phyloP scores from a whole-genome alignment of 2,329 filamentous ascomycete species.

The Daldinia sp. region DNA sequence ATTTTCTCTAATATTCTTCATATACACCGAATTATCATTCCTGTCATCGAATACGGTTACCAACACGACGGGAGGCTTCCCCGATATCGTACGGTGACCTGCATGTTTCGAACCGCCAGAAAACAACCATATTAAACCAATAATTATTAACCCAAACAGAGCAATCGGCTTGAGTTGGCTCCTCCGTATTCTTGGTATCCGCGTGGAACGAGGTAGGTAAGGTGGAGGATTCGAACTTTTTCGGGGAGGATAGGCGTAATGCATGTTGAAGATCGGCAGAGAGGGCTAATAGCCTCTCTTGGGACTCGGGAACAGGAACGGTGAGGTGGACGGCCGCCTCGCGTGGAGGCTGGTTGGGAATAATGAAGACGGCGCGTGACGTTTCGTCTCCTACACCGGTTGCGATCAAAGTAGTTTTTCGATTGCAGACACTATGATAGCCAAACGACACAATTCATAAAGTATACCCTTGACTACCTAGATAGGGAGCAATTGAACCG shows the following conservation, averaged over 20 bases:
- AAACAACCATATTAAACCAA: constrained; percentile 69
- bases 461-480: constrained; percentile 4
- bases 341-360: neutral
- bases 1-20: constrained; percentile 80
- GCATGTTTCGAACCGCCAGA: constrained; percentile 48
- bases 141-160: constrained; percentile 60
- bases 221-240: constrained; percentile 81
- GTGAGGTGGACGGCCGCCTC: constrained; percentile 1
- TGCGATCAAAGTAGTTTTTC: neutral
- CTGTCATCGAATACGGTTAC: constrained; percentile 83
- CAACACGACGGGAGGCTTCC: constrained; percentile 73
- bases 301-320: constrained; percentile 3
- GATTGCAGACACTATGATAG: neutral
- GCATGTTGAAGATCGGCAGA: constrained; percentile 66
- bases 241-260: constrained; percentile 87
- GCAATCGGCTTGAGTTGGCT: constrained; percentile 69
- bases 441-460: constrained; percentile 10
- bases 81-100: constrained; percentile 53
- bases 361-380: constrained; percentile 16
- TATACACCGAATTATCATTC: constrained; percentile 70
- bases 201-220: constrained; percentile 69
- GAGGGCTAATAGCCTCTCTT: constrained; percentile 23
- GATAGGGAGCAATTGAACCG: constrained; percentile 18
- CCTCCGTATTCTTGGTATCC: constrained; percentile 64
- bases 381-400: constrained; percentile 14